A percentile compares a stretch with the other conserved stretches of the same genome.
Conservation (phyloP, 2,329 filamentous ascomycete species). For the Cladorrhinum sp. region DNA sequence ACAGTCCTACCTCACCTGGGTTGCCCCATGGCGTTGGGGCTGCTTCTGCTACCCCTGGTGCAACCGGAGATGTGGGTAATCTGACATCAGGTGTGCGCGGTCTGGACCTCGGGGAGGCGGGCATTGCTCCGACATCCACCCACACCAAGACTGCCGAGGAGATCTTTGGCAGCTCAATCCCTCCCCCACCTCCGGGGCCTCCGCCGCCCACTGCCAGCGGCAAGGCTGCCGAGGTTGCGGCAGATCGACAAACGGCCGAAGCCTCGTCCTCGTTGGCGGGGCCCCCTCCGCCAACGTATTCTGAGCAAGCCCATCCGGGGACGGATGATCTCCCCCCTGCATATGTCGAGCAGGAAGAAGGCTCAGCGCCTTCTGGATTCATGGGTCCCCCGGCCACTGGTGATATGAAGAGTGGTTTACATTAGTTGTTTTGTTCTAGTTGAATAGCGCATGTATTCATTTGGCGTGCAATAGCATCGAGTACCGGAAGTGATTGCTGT, state of each 20-base stretch:
- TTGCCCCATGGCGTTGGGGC: neutral
- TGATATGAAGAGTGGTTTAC: constrained; percentile 27
- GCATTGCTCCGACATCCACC: neutral
- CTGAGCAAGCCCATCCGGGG: constrained; percentile 12
- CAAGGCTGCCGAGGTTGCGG: constrained; percentile 28
- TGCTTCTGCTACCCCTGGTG: neutral
- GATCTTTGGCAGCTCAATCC: neutral
- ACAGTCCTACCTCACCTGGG: neutral
- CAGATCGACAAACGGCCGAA: constrained; percentile 6
- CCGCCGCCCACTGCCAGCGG: constrained; percentile 13
- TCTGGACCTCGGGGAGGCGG: constrained; percentile 10
- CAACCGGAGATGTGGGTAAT: neutral
- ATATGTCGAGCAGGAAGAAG: constrained; percentile 27
- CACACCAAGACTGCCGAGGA: neutral
- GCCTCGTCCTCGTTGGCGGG: neutral
- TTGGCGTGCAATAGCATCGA: too few species aligned
- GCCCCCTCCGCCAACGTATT: constrained; percentile 30
- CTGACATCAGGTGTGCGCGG: constrained; percentile 15
- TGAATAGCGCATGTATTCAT: too few species aligned
- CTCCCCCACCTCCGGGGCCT: neutral
- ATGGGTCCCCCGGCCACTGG: constrained; percentile 6
- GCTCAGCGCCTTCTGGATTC: constrained; percentile 7
- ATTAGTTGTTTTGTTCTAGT: constrained; percentile 7
- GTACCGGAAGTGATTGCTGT: too few species aligned
- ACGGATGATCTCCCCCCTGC: constrained; percentile 30